Base-by-base conservation (phyloP, 257 asterid genomes). In the Ballota nigra region DNA sequence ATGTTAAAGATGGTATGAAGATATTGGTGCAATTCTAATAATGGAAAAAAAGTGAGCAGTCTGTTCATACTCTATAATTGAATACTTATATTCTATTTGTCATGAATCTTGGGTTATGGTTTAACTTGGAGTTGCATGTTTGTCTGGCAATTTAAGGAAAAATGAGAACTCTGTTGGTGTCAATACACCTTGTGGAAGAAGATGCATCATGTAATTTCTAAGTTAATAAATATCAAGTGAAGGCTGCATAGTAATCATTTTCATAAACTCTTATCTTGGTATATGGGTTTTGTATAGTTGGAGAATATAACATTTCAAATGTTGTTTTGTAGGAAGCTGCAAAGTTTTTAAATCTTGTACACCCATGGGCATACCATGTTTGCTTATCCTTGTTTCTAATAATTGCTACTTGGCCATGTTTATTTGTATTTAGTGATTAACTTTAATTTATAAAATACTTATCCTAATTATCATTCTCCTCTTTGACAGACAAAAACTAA, bases 401-500 rank as follows among this genome's bases (percentile, higher is more conserved):
- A 10, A 64, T 31, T 15, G 51, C 26, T 58, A 19, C 12, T 55
- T 64, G 60, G 19, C 63, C 33, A 8, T 26, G 20, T 59, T 58
- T 69, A 13, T 16, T 41, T 24, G 26, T 34, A 4, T 45, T 63
- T 47, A 5, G 55, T 16, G 23, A 19, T 23, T 34, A 26, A 45
- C 19, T 55, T 26, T 45, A 38, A 65, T 43, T 16, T 53, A 6
- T 66, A 16, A 31, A n/a, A 19, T 62, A 34, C 53, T 65, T 73
- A 40, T 63, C 67, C 72, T 76, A 57, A 72, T 13, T 23, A 18
- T 67, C 22, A 16, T 23, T 43, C 61, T 83, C 51, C 64, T 28
- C 40, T 71, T 64, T 71, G 34, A 57, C 96, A 94, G 97, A 94
- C 91, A 41, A 91, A 84, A 82, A 87, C 95, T 40, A 94, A 94